These are phyloP conservation scores for Beauveria bassiana DNA, from an alignment of 2,329 filamentous ascomycete genomes.

Conservation along the genomic window DNA sequence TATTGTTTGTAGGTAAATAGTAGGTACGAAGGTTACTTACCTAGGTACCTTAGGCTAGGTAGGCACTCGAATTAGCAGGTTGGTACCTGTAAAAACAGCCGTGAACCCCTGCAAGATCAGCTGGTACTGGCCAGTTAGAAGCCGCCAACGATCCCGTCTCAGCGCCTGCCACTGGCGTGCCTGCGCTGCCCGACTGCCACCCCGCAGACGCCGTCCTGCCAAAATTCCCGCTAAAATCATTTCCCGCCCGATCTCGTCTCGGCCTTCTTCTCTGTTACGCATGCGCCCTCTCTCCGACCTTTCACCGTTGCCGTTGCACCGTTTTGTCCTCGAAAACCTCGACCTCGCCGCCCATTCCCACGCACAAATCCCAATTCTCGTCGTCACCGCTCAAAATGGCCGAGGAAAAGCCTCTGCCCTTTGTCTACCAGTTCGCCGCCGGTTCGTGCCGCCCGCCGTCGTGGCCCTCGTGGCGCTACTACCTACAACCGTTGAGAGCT, in stretches of 20 bases:
- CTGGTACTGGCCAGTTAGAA: neutral
- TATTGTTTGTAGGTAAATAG: neutral
- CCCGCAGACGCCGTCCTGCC: neutral
- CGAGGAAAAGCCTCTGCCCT: constrained; percentile 70
- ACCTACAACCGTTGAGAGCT: neutral
- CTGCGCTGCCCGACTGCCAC: neutral
- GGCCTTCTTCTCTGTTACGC: neutral
- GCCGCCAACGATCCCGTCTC: neutral
- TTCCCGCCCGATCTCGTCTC: constrained; percentile 3
- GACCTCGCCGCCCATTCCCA: neutral
- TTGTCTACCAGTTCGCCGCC: constrained; percentile 91
- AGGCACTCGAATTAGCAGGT: neutral
- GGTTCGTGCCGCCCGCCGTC: constrained; percentile 44
- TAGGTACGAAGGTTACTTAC: neutral
- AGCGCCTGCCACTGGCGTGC: neutral
- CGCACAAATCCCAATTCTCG: neutral
- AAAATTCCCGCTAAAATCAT: constrained; percentile 5
- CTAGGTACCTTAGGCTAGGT: too few species aligned
- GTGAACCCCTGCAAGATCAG: too few species aligned
- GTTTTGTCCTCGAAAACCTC: neutral
- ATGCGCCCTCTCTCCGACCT: constrained; percentile 10
- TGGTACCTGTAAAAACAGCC: too few species aligned
- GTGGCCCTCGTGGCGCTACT: neutral
- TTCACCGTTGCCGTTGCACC: constrained; percentile 1
- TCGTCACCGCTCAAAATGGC: constrained; percentile 46